Evolutionary conservation across 805 yeast species (phyloP).

Genomic region (Saturnispora kantuleensis): DNA sequence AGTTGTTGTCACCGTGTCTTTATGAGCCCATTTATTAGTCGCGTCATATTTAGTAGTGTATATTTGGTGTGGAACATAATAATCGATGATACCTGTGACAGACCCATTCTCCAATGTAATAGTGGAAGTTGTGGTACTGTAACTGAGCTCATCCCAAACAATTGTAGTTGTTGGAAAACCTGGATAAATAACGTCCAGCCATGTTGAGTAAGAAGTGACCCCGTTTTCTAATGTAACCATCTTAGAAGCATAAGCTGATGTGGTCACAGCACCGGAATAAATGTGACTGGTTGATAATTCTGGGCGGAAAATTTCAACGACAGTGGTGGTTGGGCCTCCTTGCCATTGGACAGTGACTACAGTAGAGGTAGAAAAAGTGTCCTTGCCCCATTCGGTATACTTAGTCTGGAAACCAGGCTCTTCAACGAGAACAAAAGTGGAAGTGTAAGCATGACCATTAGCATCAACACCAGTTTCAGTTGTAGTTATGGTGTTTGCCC

Average conservation of each 20-base stretch:
- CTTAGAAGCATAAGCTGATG: background rate
- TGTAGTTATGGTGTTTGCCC: background rate
- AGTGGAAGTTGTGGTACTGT: background rate
- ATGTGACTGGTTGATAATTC: background rate
- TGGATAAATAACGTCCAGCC: conserved; percentile 1
- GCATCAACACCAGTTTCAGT: background rate
- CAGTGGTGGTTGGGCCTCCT: background rate
- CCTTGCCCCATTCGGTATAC: background rate
- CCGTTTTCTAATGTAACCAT: background rate
- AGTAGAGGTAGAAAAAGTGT: background rate
- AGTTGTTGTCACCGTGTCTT: background rate
- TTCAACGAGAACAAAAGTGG: background rate
- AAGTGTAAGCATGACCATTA: background rate
- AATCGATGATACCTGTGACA: background rate
- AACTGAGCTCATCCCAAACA: background rate
- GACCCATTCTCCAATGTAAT: background rate
- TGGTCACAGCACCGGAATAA: background rate
- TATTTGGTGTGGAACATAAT: conserved; percentile 1
- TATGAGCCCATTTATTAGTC: background rate
- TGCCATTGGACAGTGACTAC: background rate
- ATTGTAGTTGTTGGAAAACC: background rate
- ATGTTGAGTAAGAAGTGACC: background rate
- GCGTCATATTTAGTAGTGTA: background rate
- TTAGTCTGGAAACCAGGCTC: conserved; percentile 1
- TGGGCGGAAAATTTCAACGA: conserved; percentile 4